Conservation (phyloP, 2,329 filamentous ascomycete genomes). For the Pseudogymnoascus sp. region DNA sequence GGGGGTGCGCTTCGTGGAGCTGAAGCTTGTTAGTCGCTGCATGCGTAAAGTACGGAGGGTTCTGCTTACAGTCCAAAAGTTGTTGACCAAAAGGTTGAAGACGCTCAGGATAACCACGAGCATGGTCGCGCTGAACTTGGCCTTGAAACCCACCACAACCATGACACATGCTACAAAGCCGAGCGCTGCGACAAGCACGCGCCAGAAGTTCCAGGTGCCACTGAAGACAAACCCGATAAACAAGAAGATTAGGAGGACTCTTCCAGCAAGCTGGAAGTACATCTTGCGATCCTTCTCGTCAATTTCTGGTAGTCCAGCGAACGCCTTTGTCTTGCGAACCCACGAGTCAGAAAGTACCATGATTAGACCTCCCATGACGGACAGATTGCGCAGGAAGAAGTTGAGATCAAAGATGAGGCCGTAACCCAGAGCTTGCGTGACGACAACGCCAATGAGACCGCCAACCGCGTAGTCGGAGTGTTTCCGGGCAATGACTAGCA, state of each 20-base stretch:
- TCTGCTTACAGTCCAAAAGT: conserved; percentile 92
- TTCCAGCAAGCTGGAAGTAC: conserved; percentile 98
- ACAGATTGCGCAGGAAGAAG: conserved; percentile 98
- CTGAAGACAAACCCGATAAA: conserved; percentile 96
- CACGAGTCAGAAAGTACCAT: conserved; percentile 98
- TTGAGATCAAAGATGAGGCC: conserved; percentile 98
- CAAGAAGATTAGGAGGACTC: conserved; percentile 92
- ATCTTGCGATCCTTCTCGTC: conserved; percentile 99
- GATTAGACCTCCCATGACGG: conserved; percentile 89
- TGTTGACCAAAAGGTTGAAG: conserved; percentile 97
- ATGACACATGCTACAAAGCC: conserved; percentile 91
- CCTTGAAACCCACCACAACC: conserved; percentile 99
- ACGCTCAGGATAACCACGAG: conserved; percentile 90
- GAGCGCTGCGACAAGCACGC: conserved; percentile 73
- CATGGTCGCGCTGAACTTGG: conserved; percentile 95
- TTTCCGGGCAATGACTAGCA: conserved; percentile 82
- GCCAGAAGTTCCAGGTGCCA: conserved; percentile 84
- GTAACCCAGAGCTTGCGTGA: conserved; percentile 91
- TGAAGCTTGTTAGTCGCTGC: conserved; percentile 32
- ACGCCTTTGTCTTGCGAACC: conserved; percentile 95
- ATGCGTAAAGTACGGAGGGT: not conserved
- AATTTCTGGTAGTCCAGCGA: conserved; percentile 83
- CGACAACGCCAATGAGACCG: conserved; percentile 81
- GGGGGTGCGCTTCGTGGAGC: conserved; percentile 95
- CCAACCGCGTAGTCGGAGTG: conserved; percentile 87